Evolutionary conservation across 75 land plant species (phyloP), one percentile per base, ranked within the genome.

Genomic region (Pinus albicaulis): DNA sequence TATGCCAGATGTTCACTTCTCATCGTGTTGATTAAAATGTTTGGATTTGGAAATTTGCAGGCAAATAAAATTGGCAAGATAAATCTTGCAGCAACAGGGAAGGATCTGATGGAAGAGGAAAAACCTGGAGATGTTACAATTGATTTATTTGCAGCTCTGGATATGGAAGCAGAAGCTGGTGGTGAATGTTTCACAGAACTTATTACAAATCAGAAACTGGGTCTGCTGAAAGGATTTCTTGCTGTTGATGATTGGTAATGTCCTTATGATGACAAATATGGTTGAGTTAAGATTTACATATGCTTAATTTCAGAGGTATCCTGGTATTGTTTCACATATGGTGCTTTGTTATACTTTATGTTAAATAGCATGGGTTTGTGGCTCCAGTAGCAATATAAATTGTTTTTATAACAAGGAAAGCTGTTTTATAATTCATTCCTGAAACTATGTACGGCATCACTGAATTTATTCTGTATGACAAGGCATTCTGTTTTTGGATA

Each of bases 91-190:
- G 99, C 99, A 15, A 98, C 92, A 73, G 99, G 99, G 56, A 98
- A 98, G 76, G 99, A 98, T 83, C 80, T 98, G 1, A 98, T 98
- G 99, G 99, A 98, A 66, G 99, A 98, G 74, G 99, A 98, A 60
- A 98, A 98, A 77, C 99, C 85, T 78, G 96, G 92, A 59, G 98
- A 98, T 83, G 96, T 95, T 11, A 88, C 92, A 22, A 82, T 93
- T 76, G 98, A 98, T 79, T 82, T 98, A 63, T 95, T 77, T 89
- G 90, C 96, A 76, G 91, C 99, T 20, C 69, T 98, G 72, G 98
- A 98, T 78, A 86, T 91, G 91, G 99, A 95, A 77, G 87, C 23
- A 77, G 94, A 88, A 63, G 98, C 98, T 62, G 86, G 83, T 56
- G 79, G 72, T 57, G 98, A 98, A 65, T 85, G 92, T 28, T 81